Conservation (phyloP, 2,329 filamentous ascomycete genomes). For the Tympanopsis confertula region DNA sequence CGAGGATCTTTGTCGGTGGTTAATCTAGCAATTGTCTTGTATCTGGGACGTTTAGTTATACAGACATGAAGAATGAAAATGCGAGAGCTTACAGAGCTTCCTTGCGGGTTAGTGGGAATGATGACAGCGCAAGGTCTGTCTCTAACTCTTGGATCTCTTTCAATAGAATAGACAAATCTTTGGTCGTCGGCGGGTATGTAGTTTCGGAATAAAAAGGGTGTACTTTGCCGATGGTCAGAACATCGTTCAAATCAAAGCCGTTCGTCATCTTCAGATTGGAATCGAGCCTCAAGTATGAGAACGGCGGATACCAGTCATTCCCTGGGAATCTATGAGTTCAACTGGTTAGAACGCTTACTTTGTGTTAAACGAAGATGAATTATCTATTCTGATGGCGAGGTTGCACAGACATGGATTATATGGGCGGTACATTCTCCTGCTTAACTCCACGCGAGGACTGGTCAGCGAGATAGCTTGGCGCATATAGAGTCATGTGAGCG, state of each 20-base stretch:
- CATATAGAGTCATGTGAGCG: too few species aligned
- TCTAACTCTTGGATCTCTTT: background rate
- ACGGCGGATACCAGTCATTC: too few species aligned
- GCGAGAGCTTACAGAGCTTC: background rate
- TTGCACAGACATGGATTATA: too few species aligned
- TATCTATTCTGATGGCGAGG: too few species aligned
- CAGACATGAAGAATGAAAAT: background rate
- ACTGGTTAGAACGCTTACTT: too few species aligned
- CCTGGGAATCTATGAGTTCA: too few species aligned
- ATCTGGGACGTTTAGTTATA: constrained; percentile 4
- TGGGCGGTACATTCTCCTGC: too few species aligned
- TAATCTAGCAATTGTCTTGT: constrained; percentile 8
- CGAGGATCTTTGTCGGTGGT: constrained; percentile 5
- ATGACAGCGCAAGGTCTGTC: background rate
- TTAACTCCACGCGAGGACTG: too few species aligned
- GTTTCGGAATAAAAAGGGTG: constrained; percentile 11
- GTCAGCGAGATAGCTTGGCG: too few species aligned
- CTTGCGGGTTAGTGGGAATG: background rate
- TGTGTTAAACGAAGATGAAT: too few species aligned
- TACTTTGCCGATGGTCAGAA: constrained; percentile 8
- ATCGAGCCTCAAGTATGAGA: too few species aligned
- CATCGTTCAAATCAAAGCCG: constrained; percentile 5
- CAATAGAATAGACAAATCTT: constrained; percentile 2
- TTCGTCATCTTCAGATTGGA: constrained; percentile 3
- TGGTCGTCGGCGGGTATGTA: constrained; percentile 7